Evolutionary conservation across 169 alveolate species (phyloP).

Genomic region (Cystoisospora suis): DNA sequence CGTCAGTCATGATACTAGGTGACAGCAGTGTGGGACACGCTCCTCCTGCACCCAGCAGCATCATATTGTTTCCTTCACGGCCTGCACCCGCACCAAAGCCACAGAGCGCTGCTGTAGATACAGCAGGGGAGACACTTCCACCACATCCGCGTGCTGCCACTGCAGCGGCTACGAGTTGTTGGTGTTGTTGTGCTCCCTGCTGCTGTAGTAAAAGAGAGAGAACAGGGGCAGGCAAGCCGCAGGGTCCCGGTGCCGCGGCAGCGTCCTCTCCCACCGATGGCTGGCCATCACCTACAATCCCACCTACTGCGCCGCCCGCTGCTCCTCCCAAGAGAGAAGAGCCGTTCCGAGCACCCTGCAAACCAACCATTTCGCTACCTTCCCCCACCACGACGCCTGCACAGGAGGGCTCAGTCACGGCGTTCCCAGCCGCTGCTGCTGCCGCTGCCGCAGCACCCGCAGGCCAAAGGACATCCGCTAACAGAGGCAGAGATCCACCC

Average conservation of each 20-base stretch:
- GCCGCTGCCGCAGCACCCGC: background rate
- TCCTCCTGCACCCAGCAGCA: too few species aligned
- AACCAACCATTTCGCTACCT: background rate
- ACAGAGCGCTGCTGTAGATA: background rate
- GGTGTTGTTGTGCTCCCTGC: conserved; percentile 4
- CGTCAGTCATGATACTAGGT: too few species aligned
- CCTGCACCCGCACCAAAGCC: too few species aligned
- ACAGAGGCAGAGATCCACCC: background rate
- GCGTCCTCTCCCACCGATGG: conserved; percentile 4
- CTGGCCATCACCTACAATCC: background rate
- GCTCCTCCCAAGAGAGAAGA: background rate
- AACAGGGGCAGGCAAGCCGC: background rate
- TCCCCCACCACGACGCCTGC: background rate
- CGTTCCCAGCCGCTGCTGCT: background rate
- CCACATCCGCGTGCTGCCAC: conserved; percentile 13
- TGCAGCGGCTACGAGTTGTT: background rate
- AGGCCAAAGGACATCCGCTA: conserved; percentile 14
- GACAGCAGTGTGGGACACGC: too few species aligned
- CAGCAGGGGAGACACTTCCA: too few species aligned
- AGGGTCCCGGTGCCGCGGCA: background rate
- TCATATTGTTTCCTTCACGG: background rate
- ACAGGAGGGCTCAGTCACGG: background rate
- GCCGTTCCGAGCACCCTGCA: too few species aligned
- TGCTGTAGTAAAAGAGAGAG: background rate
- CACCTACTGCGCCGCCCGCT: background rate